A percentile compares a stretch with the other conserved stretches of the same genome.
phyloP scores from a whole-genome alignment of 129 eudicot genomes.

The Pulicaria dysenterica region DNA sequence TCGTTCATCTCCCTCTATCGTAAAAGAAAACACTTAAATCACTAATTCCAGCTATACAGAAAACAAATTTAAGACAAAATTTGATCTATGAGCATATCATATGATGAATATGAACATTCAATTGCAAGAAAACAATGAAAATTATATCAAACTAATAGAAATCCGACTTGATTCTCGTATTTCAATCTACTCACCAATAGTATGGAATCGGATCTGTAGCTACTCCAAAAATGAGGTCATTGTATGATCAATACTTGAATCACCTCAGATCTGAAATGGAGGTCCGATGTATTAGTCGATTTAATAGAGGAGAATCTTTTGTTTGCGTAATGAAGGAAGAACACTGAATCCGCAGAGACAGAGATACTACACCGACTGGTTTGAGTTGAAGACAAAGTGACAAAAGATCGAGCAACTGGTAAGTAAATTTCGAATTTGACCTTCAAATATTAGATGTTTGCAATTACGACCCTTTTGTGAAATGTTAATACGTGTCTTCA shows the following conservation, averaged over 20 bases:
- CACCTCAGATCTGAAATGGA: constrained; percentile 32
- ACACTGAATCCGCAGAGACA: constrained; percentile 13
- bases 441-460: constrained; percentile 12
- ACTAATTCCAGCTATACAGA: background rate
- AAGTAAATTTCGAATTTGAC: background rate
- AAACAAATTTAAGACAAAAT: background rate
- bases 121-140: background rate
- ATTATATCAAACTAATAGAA: background rate
- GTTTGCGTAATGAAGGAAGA: constrained; percentile 9
- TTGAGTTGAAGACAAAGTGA: constrained; percentile 20
- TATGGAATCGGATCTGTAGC: constrained; percentile 12
- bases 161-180: background rate
- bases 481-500: no score
- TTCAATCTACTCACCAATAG: constrained; percentile 17
- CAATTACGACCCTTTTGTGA: background rate
- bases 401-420: background rate
- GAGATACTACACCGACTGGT: constrained; percentile 31
- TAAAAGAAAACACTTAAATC: constrained; percentile 25
- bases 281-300: constrained; percentile 12
- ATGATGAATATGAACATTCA: background rate
- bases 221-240: background rate
- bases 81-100: constrained; percentile 13
- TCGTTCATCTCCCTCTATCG: constrained; percentile 60
- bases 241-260: constrained; percentile 16
- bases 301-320: constrained; percentile 14